Conservation (phyloP, 1,284 basidiomycete species). For the Dichomitus squalens region DNA sequence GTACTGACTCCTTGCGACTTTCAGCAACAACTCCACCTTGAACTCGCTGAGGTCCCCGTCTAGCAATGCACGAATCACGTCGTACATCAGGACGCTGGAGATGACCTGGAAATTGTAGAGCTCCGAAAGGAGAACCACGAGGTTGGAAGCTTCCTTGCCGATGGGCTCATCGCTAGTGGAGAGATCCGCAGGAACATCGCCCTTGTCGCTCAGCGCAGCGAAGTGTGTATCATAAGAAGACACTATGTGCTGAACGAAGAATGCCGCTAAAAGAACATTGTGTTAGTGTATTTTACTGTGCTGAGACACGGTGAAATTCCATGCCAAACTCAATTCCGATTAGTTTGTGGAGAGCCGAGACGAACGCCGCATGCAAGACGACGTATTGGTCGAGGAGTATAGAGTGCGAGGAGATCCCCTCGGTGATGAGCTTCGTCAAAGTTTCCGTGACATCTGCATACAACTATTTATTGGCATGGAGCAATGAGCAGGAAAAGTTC, state of each 20-base stretch:
- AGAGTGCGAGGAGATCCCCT: constrained; percentile 82
- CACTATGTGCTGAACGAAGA: constrained; percentile 75
- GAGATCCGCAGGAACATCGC: constrained; percentile 7
- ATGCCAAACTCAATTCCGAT: constrained; percentile 90
- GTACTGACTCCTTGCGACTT: constrained; percentile 79
- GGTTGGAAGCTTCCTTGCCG: constrained; percentile 89
- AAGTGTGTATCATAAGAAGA: constrained; percentile 67
- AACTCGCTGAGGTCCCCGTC: constrained; percentile 71
- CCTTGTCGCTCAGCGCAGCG: constrained; percentile 22
- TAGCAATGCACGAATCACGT: constrained; percentile 84
- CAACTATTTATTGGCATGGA: background rate
- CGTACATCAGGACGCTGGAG: constrained; percentile 87
- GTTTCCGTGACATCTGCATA: constrained; percentile 79
- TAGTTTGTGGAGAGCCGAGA: constrained; percentile 83
- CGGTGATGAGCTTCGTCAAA: constrained; percentile 79
- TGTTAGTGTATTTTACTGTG: constrained; percentile 2
- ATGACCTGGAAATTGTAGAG: constrained; percentile 96
- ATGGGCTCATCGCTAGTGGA: constrained; percentile 36
- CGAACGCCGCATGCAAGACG: constrained; percentile 87
- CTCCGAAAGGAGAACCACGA: constrained; percentile 87
- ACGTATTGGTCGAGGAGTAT: constrained; percentile 91
- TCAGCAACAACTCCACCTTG: constrained; percentile 86
- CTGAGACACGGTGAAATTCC: constrained; percentile 25
- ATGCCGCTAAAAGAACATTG: constrained; percentile 56
- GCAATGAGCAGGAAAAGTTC: background rate